phyloP scores from a whole-genome alignment of 257 asterid species.

The Paraleonurus japonicus region DNA sequence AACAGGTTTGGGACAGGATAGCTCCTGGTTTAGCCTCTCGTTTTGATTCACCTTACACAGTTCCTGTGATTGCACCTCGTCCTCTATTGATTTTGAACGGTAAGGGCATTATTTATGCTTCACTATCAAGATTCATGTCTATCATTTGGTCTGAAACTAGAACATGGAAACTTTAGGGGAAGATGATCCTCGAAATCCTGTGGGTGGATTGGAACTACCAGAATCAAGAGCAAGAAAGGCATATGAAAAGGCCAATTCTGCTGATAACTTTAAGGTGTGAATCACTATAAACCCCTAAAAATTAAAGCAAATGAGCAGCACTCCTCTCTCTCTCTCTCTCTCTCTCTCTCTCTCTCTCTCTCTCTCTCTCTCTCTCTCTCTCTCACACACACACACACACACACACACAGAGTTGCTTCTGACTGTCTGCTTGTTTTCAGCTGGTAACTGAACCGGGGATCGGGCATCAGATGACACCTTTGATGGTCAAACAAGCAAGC shows the following conservation, averaged over 20 bases:
- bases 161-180: slow-evolving; percentile 39
- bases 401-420: not conserved
- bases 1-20: slow-evolving; percentile 89
- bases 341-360: not conserved
- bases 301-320: not conserved
- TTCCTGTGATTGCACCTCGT: slow-evolving; percentile 73
- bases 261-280: slow-evolving; percentile 54
- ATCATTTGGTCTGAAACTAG: slow-evolving; percentile 13
- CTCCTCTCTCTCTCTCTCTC: not conserved
- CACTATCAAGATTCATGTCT: not conserved
- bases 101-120: slow-evolving; percentile 21
- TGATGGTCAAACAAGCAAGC: slow-evolving; percentile 63
- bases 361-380: not conserved
- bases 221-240: slow-evolving; percentile 41
- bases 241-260: slow-evolving; percentile 32
- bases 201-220: slow-evolving; percentile 57
- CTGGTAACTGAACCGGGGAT: slow-evolving; percentile 62
- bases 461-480: slow-evolving; percentile 70
- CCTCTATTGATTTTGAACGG: slow-evolving; percentile 86
- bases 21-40: slow-evolving; percentile 80
- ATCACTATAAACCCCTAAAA: not conserved
- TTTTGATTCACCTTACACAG: slow-evolving; percentile 72
- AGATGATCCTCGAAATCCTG: slow-evolving; percentile 85
- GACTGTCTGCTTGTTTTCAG: slow-evolving; percentile 37
- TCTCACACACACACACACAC: not conserved